Conservation (phyloP, 2,329 filamentous ascomycete species). For the Bertia moriformis region DNA sequence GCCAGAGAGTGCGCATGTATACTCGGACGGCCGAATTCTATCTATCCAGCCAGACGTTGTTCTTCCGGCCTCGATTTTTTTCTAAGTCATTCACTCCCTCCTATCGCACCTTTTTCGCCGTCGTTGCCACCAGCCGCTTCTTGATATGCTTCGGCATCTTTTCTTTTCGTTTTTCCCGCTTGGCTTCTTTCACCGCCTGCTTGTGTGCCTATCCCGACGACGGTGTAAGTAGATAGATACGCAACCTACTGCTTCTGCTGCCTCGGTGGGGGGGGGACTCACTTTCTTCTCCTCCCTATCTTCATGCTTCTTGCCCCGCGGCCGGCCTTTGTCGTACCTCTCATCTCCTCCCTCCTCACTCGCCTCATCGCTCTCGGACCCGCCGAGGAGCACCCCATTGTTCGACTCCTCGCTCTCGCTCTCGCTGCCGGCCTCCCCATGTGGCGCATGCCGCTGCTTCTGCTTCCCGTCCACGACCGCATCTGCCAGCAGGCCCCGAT, state of each 20-base stretch:
- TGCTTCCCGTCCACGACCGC: conserved; percentile 32
- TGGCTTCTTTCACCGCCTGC: conserved; percentile 81
- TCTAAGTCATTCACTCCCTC: conserved; percentile 4
- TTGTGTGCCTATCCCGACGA: conserved; percentile 54
- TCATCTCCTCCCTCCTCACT: conserved; percentile 31
- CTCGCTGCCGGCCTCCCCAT: conserved; percentile 22
- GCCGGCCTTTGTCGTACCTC: conserved; percentile 49
- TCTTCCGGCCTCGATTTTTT: not conserved
- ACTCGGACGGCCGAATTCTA: no score
- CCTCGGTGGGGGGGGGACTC: no score
- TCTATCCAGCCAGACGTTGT: no score
- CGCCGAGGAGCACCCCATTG: conserved; percentile 29
- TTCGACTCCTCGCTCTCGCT: conserved; percentile 24
- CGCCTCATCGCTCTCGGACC: conserved; percentile 22
- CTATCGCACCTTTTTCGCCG: conserved; percentile 49
- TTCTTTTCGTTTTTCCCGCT: conserved; percentile 78
- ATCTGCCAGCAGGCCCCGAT: conserved; percentile 69
- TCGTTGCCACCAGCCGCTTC: conserved; percentile 63
- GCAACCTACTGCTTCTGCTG: no score
- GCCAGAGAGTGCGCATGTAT: no score
- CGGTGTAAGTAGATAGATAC: conserved; percentile 5
- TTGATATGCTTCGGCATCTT: conserved; percentile 96
- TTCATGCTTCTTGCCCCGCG: conserved; percentile 72
- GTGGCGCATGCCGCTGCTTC: conserved; percentile 10
- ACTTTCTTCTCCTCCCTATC: conserved; percentile 87